Conservation (phyloP, 345 rosid species). For the Rhodamnia argentea region DNA sequence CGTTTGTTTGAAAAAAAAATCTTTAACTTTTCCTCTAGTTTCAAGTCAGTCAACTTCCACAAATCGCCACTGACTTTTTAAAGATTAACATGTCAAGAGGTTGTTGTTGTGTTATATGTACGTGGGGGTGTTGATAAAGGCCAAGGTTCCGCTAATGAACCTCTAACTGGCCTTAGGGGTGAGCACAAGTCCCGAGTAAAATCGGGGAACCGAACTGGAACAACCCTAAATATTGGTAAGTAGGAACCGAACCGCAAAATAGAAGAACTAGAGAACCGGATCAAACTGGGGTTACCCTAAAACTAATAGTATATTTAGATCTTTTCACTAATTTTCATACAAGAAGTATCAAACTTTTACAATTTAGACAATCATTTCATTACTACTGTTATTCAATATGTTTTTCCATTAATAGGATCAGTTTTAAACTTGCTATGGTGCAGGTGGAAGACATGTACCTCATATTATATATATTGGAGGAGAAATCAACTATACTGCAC, state of each 20-base stretch:
- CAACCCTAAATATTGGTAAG: not conserved
- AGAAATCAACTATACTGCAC: not conserved
- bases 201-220: fast-evolving
- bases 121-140: not conserved
- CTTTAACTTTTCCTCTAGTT: not conserved
- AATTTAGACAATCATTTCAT: not conserved
- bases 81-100: not conserved
- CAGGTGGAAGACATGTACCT: not conserved
- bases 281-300: fast-evolving
- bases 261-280: fast-evolving
- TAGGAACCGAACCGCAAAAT: fast-evolving
- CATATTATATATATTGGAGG: not conserved
- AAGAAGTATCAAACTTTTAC: fast-evolving
- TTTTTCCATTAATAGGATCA: not conserved
- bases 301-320: not conserved
- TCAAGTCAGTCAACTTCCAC: not conserved
- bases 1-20: not conserved
- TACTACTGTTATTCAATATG: not conserved
- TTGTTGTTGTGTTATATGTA: not conserved
- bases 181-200: not conserved
- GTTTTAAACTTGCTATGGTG: not conserved
- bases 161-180: not conserved
- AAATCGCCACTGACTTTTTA: not conserved
- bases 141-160: not conserved
- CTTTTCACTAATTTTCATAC: not conserved